Base-by-base conservation (phyloP, 208 protist species). In the Blastocrithidia nonstop region DNA sequence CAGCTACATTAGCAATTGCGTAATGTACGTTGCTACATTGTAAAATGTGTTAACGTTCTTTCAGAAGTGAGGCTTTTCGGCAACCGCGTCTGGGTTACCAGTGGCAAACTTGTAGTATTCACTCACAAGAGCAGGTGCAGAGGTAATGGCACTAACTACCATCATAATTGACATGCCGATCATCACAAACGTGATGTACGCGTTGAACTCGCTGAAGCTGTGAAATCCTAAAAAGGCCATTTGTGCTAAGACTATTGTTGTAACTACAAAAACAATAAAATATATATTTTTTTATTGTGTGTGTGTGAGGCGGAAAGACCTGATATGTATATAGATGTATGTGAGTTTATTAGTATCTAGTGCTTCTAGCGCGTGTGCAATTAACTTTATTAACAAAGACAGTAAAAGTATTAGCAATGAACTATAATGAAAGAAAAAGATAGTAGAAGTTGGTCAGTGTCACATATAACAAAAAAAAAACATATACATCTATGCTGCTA, bases 121-220 rank as follows among this genome's bases (percentile, higher is more conserved):
- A 23, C 46, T 60, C 36, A 92, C 66, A 54, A 90, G 94, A 13
- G 54, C 38, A 3, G 67, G 77, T 1, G 80, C 78, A n/a, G 74
- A 76, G 13, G 84, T 88, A 31, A 94, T 74, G 20, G 75, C 62
- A 36, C 80, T 89, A 37, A 75, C 58, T 17, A 85, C 75, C 65
- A 95, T 82, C 61, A 95, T 66, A 40, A 81, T 74, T 22, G 78
- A 88, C 47, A 84, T 67, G 46, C 88, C 88, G 8, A 88, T 60
- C 24, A 90, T 50, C 19, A 89, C 54, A 23, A 93, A 81, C 33
- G 82, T 85, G 6, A 79, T 25, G 49, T 77, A 95, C 29, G 75
- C 68, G 50, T 77, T 61, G 40, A 76, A 69, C 59, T 82, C 77
- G 21, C 64, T 61, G 13, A 61, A 57, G 6, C 54, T 61, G 32